Evolutionary conservation across 2,329 filamentous ascomycete species (phyloP), one percentile per base, ranked within the genome.

Genomic region (Ophiocordyceps camponoti-leonardi): DNA sequence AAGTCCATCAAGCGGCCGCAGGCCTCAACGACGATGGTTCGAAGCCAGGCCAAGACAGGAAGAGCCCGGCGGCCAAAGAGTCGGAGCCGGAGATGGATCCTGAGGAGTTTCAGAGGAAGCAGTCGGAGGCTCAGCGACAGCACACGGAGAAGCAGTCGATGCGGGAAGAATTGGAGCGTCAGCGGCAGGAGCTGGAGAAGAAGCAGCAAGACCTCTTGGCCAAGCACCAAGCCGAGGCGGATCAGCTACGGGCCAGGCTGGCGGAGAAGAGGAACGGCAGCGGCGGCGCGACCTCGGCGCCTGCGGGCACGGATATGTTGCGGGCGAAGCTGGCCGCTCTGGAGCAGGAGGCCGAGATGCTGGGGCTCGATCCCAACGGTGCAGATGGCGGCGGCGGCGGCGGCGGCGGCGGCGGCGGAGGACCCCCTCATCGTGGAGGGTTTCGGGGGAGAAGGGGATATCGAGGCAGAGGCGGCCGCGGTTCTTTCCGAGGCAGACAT

Each of bases 281-380:
- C 35, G 47, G 51, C 42, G 52, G 54, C 44, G 50, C 49, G 6
- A 53, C 51, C 11, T 52, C 56, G 10, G 52, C 51, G 58, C 52
- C 56, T 53, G 63, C 69, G 5, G 69, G 78, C 52, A 81, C 81
- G 1, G 76, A 79, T 44, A 70, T 72, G 41, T 66, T 90, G n/a
- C 77, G 78, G 41, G 79, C 79, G 3, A 80, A 85, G 56, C 66
- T 88, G 14, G 81, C 81, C 2, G 76, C 73, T n/a, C 65, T 88
- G 7, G 79, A 87, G 56, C 78, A 77, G 20, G 83, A 87, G 61
- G 83, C 83, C 14, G 73, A 73, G 53, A 72, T 73, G 10, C 67
- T 87, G 31, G 83, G 83, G 8, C 69, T 87, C 30, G 77, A 85
- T 53, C 73, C 77, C 2, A 60, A 72, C 48, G 65, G 66, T 6